Percentiles rank a stretch among this genome's conserved stretches.
Conservation (phyloP, 208 protist species). For the Acanthamoeba quina region DNA sequence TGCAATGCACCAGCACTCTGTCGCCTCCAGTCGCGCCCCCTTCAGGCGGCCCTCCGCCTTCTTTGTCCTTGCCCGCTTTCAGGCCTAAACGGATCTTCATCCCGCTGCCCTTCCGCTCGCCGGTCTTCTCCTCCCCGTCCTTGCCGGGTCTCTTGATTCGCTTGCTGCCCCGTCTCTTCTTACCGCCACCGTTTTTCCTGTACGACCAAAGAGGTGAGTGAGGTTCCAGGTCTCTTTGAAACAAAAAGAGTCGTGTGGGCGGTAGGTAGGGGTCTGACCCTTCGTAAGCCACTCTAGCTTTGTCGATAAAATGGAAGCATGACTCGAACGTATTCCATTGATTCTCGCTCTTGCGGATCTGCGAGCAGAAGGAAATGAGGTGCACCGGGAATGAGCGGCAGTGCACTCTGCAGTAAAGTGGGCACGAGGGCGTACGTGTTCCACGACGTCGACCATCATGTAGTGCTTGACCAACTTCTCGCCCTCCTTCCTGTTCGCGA, state of each 20-base stretch:
- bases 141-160: slow-evolving; percentile 7
- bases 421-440: background rate
- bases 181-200: background rate
- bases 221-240: background rate
- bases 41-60: background rate
- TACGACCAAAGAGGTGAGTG: background rate
- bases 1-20: slow-evolving; percentile 60
- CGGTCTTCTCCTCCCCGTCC: background rate
- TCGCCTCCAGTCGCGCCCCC: background rate
- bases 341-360: slow-evolving; percentile 41
- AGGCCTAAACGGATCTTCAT: slow-evolving; percentile 33
- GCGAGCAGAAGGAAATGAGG: background rate
- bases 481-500: slow-evolving; percentile 26
- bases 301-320: slow-evolving; percentile 44
- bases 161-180: slow-evolving; percentile 8
- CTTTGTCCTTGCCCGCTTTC: slow-evolving; percentile 42
- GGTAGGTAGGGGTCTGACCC: background rate
- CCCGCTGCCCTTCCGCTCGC: slow-evolving; percentile 27
- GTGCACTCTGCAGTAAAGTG: background rate
- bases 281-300: slow-evolving; percentile 53
- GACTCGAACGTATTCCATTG: slow-evolving; percentile 50
- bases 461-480: slow-evolving; percentile 44
- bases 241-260: background rate
- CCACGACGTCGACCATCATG: slow-evolving; percentile 54
- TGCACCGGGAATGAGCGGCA: background rate